Conservation (phyloP, 2,329 filamentous ascomycete species). For the Drechslera avenae region DNA sequence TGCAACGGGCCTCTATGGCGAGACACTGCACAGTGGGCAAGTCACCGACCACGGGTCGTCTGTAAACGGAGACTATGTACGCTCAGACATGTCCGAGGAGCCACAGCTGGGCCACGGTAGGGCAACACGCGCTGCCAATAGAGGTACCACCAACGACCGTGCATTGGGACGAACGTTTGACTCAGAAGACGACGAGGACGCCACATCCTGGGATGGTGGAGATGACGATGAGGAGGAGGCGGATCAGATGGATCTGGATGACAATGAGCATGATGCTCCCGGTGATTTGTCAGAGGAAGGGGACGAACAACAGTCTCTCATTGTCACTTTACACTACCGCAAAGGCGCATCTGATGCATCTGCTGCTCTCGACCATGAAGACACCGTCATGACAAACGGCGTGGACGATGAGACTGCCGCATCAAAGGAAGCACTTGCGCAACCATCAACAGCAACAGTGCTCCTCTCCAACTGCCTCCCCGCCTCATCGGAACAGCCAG, state of each 20-base stretch:
- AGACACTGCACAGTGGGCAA: constrained; percentile 63
- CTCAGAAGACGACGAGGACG: constrained; percentile 70
- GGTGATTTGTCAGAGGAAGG: constrained; percentile 41
- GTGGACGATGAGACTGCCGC: neutral
- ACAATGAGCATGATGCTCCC: constrained; percentile 58
- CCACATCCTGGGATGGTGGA: constrained; percentile 69
- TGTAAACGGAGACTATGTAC: constrained; percentile 52
- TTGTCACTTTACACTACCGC: constrained; percentile 69
- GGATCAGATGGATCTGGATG: constrained; percentile 66
- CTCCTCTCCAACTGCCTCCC: constrained; percentile 11
- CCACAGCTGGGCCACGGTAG: constrained; percentile 51
- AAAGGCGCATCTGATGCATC: constrained; percentile 23
- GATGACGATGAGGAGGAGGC: constrained; percentile 76
- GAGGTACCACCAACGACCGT: constrained; percentile 26
- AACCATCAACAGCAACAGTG: neutral
- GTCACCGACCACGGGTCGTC: constrained; percentile 48
- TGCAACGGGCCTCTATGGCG: constrained; percentile 64
- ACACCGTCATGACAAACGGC: constrained; percentile 4
- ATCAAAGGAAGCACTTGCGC: neutral
- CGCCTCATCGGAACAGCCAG: neutral
- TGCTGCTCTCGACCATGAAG: neutral
- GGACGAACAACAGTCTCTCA: constrained; percentile 61
- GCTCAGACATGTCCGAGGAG: constrained; percentile 54
- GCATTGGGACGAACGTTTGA: constrained; percentile 51
- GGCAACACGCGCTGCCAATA: constrained; percentile 45